Conservation (phyloP, 2,329 filamentous ascomycete genomes). For the Leptographium lundbergii region DNA sequence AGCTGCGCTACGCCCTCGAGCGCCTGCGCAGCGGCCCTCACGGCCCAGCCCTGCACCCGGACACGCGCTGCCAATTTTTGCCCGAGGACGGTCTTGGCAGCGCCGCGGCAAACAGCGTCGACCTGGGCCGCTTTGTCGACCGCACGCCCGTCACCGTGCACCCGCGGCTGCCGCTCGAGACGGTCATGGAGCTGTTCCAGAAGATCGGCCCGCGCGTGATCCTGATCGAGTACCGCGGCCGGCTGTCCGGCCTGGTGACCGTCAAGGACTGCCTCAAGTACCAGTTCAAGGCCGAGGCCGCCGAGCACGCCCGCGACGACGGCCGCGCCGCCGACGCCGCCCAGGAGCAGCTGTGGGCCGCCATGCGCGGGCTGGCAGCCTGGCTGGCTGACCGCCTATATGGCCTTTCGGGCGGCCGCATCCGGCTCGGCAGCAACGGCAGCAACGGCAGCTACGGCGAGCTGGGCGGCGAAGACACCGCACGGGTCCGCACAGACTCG, state of each 20-base stretch:
- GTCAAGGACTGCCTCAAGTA: slow-evolving; percentile 96
- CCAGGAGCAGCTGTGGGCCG: slow-evolving; percentile 53
- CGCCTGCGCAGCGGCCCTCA: slow-evolving; percentile 54
- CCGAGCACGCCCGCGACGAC: slow-evolving; percentile 51
- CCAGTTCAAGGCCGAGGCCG: slow-evolving; percentile 89
- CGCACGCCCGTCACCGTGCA: slow-evolving; percentile 83
- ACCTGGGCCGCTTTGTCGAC: slow-evolving; percentile 82
- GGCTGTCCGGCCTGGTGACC: slow-evolving; percentile 74
- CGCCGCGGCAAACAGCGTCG: slow-evolving; percentile 28
- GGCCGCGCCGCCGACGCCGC: slow-evolving; percentile 36
- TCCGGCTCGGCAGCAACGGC: slow-evolving; percentile 32
- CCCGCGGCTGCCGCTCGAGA: slow-evolving; percentile 82
- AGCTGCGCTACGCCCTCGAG: slow-evolving; percentile 82
- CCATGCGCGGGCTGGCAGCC: slow-evolving; percentile 36
- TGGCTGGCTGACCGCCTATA: slow-evolving; percentile 48
- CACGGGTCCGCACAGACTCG: slow-evolving; percentile 10
- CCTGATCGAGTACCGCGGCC: slow-evolving; percentile 79
- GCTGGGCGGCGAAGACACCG: slow-evolving; percentile 6
- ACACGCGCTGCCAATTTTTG: slow-evolving; percentile 60
- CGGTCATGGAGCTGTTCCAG: slow-evolving; percentile 96
- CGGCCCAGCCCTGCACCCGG: slow-evolving; percentile 42
- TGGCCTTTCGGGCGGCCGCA: slow-evolving; percentile 40
- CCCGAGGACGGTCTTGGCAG: not conserved
- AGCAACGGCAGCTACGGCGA: slow-evolving; percentile 17
- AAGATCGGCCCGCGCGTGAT: slow-evolving; percentile 91